A percentile compares a stretch with the other conserved stretches of the same genome.
These are phyloP conservation scores for Lithohypha guttulata DNA, from an alignment of 2,329 filamentous ascomycete species.

Conservation along the genomic window DNA sequence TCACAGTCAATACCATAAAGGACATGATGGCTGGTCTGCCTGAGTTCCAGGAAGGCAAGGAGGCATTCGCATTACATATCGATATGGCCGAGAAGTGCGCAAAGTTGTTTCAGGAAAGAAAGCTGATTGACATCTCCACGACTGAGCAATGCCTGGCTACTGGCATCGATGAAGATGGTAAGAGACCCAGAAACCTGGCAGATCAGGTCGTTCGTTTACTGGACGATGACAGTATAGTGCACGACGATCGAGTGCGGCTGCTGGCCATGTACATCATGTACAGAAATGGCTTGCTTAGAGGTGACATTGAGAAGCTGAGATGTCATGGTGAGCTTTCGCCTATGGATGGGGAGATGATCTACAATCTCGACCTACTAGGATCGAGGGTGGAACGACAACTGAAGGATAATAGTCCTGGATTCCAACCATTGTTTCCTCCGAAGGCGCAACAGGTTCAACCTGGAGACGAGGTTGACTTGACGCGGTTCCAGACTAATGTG, in stretches of 20 bases:
- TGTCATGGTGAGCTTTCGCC: slow-evolving; percentile 69
- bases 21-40: slow-evolving; percentile 94
- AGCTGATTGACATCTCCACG: slow-evolving; percentile 74
- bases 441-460: slow-evolving; percentile 31
- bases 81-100: slow-evolving; percentile 97
- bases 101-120: slow-evolving; percentile 77
- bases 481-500: slow-evolving; percentile 70
- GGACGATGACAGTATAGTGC: slow-evolving; percentile 66
- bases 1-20: slow-evolving; percentile 80
- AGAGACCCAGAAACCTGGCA: slow-evolving; percentile 79
- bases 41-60: slow-evolving; percentile 91
- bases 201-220: slow-evolving; percentile 78
- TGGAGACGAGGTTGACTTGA: slow-evolving; percentile 68
- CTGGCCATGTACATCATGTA: slow-evolving; percentile 79
- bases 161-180: slow-evolving; percentile 82
- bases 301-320: slow-evolving; percentile 75
- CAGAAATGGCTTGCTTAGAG: slow-evolving; percentile 69
- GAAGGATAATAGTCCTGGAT: slow-evolving; percentile 62
- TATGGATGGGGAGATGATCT: slow-evolving; percentile 60
- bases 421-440: slow-evolving; percentile 55
- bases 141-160: slow-evolving; percentile 87
- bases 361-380: slow-evolving; percentile 70
- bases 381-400: slow-evolving; percentile 60
- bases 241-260: slow-evolving; percentile 68
- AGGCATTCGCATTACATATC: slow-evolving; percentile 85